Conservation (phyloP, 441 rosid species). For the Arabidopsis lyrata region DNA sequence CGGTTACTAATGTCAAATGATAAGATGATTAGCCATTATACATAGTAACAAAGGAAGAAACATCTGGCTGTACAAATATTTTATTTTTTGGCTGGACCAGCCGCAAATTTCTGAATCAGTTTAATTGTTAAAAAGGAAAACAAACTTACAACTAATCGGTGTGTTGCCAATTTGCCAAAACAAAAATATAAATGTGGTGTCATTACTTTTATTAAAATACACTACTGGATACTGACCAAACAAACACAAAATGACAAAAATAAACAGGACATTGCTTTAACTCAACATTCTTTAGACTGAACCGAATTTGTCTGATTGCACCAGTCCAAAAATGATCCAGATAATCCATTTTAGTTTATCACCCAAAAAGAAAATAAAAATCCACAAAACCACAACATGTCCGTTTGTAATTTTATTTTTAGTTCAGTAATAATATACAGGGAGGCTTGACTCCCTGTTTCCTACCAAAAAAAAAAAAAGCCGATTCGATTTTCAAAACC, state of each 20-base stretch:
- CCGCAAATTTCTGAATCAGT: not conserved
- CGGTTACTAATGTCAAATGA: no score
- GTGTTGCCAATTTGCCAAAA: conserved; percentile 9
- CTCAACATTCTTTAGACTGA: conserved; percentile 16
- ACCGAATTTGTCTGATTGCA: conserved; percentile 4
- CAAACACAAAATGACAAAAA: conserved; percentile 38
- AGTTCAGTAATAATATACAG: no score
- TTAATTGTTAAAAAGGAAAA: not conserved
- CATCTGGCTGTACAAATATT: no score
- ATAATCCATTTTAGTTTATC: conserved; percentile 2
- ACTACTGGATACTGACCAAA: conserved; percentile 11
- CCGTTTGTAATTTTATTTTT: no score
- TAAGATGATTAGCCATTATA: no score
- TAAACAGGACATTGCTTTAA: conserved; percentile 21
- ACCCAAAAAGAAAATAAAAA: not conserved
- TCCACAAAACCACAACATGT: no score
- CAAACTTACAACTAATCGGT: not conserved
- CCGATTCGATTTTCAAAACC: not conserved
- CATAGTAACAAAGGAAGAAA: no score
- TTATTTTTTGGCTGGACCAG: no score
- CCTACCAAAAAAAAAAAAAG: no score
- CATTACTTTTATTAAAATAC: conserved; percentile 3
- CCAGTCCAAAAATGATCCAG: conserved; percentile 17
- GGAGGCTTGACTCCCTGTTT: no score
- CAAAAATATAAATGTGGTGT: not conserved